phyloP scores from a whole-genome alignment of 768 basidiomycete genomes.

The Tylopilus subfusipes region DNA sequence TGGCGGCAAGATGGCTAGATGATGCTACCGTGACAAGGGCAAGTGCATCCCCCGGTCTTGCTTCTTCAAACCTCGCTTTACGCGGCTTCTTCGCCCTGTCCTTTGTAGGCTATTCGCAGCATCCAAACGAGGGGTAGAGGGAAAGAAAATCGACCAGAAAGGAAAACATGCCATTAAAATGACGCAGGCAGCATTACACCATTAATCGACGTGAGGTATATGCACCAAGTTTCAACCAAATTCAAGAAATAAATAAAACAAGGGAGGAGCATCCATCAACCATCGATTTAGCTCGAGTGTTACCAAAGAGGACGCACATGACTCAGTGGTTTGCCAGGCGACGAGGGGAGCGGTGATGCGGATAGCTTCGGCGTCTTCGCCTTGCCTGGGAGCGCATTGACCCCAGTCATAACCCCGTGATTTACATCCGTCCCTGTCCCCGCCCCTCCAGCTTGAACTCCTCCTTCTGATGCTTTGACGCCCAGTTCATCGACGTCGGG shows the following conservation, averaged over 20 bases:
- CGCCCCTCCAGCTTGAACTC: conserved; percentile 33
- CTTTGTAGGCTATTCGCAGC: conserved; percentile 60
- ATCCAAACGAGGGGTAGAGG: conserved; percentile 4
- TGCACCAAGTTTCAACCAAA: conserved; percentile 18
- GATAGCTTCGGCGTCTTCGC: conserved; percentile 25
- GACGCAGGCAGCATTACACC: conserved; percentile 28
- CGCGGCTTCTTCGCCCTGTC: conserved; percentile 66
- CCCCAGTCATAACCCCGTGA: conserved; percentile 23
- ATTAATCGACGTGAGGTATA: conserved; percentile 30
- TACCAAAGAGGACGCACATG: conserved; percentile 86
- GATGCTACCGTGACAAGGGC: neutral
- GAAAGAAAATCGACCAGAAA: conserved; percentile 12
- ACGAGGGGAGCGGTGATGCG: conserved; percentile 34
- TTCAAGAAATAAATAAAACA: conserved; percentile 1
- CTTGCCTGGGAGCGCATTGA: conserved; percentile 6
- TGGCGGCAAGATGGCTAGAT: neutral
- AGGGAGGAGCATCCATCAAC: conserved; percentile 35
- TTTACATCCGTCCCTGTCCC: conserved; percentile 3
- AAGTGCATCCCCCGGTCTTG: neutral
- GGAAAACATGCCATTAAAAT: conserved; percentile 26
- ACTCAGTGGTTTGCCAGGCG: conserved; percentile 64
- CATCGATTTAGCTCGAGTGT: conserved; percentile 44
- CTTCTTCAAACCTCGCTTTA: conserved; percentile 36
- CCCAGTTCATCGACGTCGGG: conserved; percentile 40
- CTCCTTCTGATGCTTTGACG: conserved; percentile 42